Evolutionary conservation across 805 yeast species (phyloP), one percentile per base, ranked within the genome.

Genomic region (Hanseniaspora guilliermondii): DNA sequence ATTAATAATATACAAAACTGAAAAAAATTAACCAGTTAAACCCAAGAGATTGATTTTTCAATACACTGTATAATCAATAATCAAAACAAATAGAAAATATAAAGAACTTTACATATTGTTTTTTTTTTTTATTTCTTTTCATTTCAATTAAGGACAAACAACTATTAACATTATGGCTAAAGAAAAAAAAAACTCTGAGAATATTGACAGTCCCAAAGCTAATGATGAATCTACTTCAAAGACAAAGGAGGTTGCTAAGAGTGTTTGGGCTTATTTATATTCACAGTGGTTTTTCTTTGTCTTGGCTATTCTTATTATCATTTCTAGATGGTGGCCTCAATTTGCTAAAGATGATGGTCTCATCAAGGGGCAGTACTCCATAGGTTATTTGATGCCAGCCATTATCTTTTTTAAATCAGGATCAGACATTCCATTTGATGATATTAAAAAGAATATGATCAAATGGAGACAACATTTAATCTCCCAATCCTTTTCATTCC

Each of bases 351-450:
- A 80, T 59, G 91, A 87, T 16, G 96, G 96, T 2, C 71, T 80
- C 16, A 78, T 87, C 37, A 72, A 76, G 57, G 89, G 82, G 5
- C 79, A 87, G 64, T 87, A 85, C 64, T 71, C 86, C 44, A 85
- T 88, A 35, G 83, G 83, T 12, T 88, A 87, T 64, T 87, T 88
- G 36, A 94, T 94, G 0, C 95, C 87, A 17, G 95, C 94, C 0
- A 69, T 85, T 45, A 88, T 88, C 56, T 87, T 88, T 69, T 70
- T 88, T 41, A 80, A 86, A 35, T 82, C 88, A 48, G 96, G 96
- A 0, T 67, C 87, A 27, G 78, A 87, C 32, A 87, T 87, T 82
- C 73, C 79, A 45, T 78, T 93, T 0, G 73, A 69, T 41, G 78
- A 77, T 30, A 70, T 88, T 48, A 53, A 79, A 64, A 69, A 68